Conservation (phyloP, 1,284 basidiomycete genomes). For the Puccinia polysora region DNA sequence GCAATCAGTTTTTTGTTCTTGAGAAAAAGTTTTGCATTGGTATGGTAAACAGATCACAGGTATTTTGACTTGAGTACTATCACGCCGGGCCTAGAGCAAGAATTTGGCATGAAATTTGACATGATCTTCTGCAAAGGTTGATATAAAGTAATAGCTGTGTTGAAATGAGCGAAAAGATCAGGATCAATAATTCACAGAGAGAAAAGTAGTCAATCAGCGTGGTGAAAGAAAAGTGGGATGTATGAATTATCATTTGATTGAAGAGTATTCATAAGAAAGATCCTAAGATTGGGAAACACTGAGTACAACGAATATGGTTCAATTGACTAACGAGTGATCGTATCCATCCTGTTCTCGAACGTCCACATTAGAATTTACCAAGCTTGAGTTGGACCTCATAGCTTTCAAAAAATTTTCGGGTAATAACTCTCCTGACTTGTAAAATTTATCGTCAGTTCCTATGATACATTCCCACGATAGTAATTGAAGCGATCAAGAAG, state of each 20-base stretch:
- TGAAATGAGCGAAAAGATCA: neutral
- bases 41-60: too few species aligned
- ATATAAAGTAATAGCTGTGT: slow-evolving; percentile 23
- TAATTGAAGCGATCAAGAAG: slow-evolving; percentile 11
- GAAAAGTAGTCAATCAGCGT: neutral
- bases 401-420: slow-evolving; percentile 75
- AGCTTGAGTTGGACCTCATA: neutral
- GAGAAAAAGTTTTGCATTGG: too few species aligned
- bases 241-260: too few species aligned
- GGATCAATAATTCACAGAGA: neutral
- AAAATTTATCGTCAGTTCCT: slow-evolving; percentile 82
- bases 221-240: neutral
- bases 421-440: slow-evolving; percentile 75
- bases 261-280: too few species aligned
- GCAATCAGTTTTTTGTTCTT: too few species aligned
- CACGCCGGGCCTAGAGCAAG: too few species aligned
- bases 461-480: slow-evolving; percentile 51
- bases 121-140: slow-evolving; percentile 54
- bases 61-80: too few species aligned
- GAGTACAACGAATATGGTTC: too few species aligned
- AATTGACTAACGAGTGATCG: slow-evolving; percentile 35
- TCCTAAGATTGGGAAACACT: too few species aligned
- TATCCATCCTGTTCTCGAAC: slow-evolving; percentile 23
- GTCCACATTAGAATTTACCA: neutral
- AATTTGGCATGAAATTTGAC: slow-evolving; percentile 56